Conservation (phyloP, 495 filamentous ascomycete genomes). For the Xylaria flabelliformis region DNA sequence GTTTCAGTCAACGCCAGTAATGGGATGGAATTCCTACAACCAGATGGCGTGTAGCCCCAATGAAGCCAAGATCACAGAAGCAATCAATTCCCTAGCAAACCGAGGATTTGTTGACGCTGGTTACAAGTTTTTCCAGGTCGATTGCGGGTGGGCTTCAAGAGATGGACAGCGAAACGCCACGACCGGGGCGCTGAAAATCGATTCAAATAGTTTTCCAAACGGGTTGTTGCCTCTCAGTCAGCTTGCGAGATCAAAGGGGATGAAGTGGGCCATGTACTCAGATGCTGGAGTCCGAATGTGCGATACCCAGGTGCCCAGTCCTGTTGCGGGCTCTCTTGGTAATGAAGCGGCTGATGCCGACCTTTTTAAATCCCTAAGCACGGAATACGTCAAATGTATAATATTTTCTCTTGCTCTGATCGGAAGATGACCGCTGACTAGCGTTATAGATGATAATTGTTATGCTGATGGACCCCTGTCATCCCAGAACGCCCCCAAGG, state of each 20-base stretch:
- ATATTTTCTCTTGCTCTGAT: not conserved
- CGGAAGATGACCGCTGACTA: not conserved
- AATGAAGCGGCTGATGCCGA: conserved; percentile 11
- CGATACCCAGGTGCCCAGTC: conserved; percentile 10
- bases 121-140: conserved; percentile 15
- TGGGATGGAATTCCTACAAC: conserved; percentile 20
- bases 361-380: not conserved
- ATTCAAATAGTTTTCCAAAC: conserved; percentile 7
- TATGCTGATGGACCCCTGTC: conserved; percentile 15
- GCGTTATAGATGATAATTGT: conserved; percentile 17
- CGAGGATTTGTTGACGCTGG: conserved; percentile 18
- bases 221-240: conserved; percentile 10
- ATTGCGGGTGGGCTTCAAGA: conserved; percentile 19
- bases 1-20: conserved; percentile 20
- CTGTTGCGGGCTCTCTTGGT: conserved; percentile 12
- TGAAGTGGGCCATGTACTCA: conserved; percentile 22
- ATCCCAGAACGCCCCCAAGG: conserved; percentile 17
- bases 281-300: conserved; percentile 18
- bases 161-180: conserved; percentile 17
- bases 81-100: conserved; percentile 6
- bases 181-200: conserved; percentile 18
- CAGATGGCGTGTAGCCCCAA: conserved; percentile 16
- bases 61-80: not conserved
- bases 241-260: conserved; percentile 14
- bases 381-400: conserved; percentile 22